phyloP scores from a whole-genome alignment of 148 eudicot genomes.

The Persicaria tinctoria region DNA sequence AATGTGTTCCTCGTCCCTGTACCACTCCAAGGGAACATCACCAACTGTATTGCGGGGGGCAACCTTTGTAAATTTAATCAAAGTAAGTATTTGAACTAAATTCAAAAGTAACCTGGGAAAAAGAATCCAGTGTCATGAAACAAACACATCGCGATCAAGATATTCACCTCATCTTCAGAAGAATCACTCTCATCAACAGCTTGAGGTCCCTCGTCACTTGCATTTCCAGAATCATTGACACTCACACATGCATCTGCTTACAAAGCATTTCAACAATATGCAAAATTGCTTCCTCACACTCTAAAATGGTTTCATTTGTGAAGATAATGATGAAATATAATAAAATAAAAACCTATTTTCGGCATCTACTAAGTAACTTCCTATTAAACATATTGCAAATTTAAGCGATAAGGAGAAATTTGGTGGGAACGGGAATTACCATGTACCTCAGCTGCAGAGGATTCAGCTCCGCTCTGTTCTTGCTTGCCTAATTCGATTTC shows the following conservation, averaged over 20 bases:
- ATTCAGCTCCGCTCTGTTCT: conserved; percentile 17
- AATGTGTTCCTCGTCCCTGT: conserved; percentile 91
- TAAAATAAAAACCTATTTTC: background rate
- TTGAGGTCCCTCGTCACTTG: conserved; percentile 37
- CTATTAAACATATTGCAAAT: background rate
- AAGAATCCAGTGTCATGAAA: background rate
- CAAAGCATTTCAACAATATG: conserved; percentile 2
- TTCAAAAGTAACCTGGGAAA: background rate
- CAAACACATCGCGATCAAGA: background rate
- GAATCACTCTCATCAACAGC: conserved; percentile 90
- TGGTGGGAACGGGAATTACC: conserved; percentile 24
- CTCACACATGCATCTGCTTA: conserved; percentile 22
- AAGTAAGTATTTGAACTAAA: conserved; percentile 1
- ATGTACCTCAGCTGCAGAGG: conserved; percentile 44
- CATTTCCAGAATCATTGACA: conserved; percentile 21
- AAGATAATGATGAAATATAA: background rate
- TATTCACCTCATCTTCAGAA: conserved; percentile 88
- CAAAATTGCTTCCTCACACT: background rate
- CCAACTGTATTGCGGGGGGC: conserved; percentile 91
- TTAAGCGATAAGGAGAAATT: background rate
- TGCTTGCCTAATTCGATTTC: conserved; percentile 7
- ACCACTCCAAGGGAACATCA: conserved; percentile 85
- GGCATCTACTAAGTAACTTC: background rate
- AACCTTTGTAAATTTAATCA: conserved; percentile 37
- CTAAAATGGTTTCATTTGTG: background rate